These are phyloP conservation scores for Termitomyces sp. DNA, from an alignment of 1,284 basidiomycete genomes.

Conservation along the genomic window DNA sequence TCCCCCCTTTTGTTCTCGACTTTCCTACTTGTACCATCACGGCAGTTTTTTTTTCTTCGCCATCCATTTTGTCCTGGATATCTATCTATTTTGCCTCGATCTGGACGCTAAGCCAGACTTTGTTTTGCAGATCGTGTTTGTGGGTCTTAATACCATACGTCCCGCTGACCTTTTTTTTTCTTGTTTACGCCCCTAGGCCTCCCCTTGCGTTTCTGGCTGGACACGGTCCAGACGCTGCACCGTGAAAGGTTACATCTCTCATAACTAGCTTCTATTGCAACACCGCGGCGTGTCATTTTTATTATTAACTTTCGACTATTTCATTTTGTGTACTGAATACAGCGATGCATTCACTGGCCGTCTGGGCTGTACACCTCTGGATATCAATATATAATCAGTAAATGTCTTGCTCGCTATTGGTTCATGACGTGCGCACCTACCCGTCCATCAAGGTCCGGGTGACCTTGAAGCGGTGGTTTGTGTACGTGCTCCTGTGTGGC, in stretches of 20 bases:
- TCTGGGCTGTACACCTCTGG: no score
- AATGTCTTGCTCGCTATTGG: no score
- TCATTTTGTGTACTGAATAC: constrained; percentile 8
- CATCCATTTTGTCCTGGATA: not conserved
- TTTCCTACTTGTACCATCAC: constrained; percentile 3
- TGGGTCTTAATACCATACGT: not conserved
- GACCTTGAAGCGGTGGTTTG: no score
- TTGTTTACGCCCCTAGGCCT: not conserved
- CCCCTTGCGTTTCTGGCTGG: no score
- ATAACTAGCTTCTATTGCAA: not conserved
- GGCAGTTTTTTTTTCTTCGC: not conserved
- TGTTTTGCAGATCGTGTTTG: not conserved
- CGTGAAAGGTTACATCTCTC: not conserved
- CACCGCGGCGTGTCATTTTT: constrained; percentile 4
- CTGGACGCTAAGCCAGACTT: not conserved
- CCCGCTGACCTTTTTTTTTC: not conserved
- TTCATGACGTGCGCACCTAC: no score
- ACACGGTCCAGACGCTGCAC: constrained; percentile 16
- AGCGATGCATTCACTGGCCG: no score
- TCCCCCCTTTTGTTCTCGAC: not conserved
- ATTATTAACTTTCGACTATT: constrained; percentile 2
- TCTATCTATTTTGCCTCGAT: not conserved
- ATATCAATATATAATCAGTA: no score
- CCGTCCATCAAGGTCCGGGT: no score
- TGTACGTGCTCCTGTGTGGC: no score